Percentiles rank a stretch among this genome's conserved stretches.
Conservation (phyloP, 2,329 filamentous ascomycete species). For the Podosphaera fusca region DNA sequence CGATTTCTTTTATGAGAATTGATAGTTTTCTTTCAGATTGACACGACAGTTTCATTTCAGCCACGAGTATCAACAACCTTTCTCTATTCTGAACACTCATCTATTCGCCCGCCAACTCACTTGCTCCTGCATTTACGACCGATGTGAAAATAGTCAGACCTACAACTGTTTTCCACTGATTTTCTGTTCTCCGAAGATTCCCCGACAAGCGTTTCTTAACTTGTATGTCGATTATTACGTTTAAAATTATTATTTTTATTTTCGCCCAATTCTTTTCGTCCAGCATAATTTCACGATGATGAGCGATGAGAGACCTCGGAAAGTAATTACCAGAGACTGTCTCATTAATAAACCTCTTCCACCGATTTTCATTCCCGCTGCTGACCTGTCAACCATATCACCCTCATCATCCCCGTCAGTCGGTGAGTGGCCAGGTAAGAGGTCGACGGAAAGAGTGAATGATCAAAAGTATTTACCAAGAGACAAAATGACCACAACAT, state of each 20-base stretch:
- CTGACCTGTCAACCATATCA: background rate
- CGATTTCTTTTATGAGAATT: no score
- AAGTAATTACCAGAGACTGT: background rate
- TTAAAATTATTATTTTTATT: no score
- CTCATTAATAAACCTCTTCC: background rate
- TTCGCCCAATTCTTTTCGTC: no score
- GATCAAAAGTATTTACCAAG: constrained; percentile 13
- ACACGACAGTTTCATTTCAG: no score
- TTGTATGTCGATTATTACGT: background rate
- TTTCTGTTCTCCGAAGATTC: no score
- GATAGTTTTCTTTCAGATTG: no score
- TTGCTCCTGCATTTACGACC: no score
- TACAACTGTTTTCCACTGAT: no score
- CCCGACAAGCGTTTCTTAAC: background rate
- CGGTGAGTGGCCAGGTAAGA: constrained; percentile 8
- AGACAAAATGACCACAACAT: constrained; percentile 25
- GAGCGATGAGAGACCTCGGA: background rate
- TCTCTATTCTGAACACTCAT: no score
- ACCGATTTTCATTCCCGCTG: background rate
- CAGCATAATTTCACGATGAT: background rate
- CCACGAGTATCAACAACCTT: no score
- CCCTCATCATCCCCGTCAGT: background rate
- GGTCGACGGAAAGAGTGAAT: constrained; percentile 21
- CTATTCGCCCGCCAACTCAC: no score
- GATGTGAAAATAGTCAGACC: no score